Conservation (phyloP, 1,284 basidiomycete species). For the Malassezia yamatoensis region DNA sequence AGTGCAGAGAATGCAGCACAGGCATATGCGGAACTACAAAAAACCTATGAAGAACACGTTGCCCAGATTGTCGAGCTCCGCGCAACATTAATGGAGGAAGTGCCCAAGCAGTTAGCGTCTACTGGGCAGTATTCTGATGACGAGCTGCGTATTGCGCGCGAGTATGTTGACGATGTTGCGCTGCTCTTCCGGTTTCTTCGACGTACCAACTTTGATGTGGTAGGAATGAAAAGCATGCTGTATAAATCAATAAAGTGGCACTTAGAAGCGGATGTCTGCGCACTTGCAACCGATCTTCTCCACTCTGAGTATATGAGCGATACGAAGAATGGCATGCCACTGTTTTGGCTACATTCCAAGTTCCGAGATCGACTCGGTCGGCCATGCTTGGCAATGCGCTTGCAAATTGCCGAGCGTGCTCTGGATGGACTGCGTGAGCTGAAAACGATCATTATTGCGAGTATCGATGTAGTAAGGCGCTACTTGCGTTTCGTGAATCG, state of each 20-base stretch:
- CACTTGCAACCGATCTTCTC: conserved; percentile 10
- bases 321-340: conserved; percentile 19
- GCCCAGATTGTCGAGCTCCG: conserved; percentile 2
- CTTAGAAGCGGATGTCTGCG: conserved; percentile 10
- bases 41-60: not conserved
- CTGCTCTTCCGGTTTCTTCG: conserved; percentile 14
- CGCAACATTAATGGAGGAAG: not conserved
- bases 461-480: conserved; percentile 39
- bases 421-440: conserved; percentile 35
- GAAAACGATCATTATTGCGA: conserved; percentile 43
- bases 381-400: conserved; percentile 36
- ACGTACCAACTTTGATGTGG: conserved; percentile 6
- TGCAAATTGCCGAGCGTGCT: conserved; percentile 35
- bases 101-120: not conserved
- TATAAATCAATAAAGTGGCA: conserved; percentile 13
- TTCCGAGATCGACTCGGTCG: conserved; percentile 36
- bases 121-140: not conserved
- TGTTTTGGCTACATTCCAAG: conserved; percentile 41
- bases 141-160: conserved; percentile 1
- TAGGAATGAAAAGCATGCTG: not conserved
- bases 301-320: conserved; percentile 16
- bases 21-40: not conserved
- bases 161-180: conserved; percentile 8
- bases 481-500: conserved; percentile 22
- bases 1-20: not conserved